phyloP scores from a whole-genome alignment of 2,329 filamentous ascomycete species.

The Cercospora janseana region DNA sequence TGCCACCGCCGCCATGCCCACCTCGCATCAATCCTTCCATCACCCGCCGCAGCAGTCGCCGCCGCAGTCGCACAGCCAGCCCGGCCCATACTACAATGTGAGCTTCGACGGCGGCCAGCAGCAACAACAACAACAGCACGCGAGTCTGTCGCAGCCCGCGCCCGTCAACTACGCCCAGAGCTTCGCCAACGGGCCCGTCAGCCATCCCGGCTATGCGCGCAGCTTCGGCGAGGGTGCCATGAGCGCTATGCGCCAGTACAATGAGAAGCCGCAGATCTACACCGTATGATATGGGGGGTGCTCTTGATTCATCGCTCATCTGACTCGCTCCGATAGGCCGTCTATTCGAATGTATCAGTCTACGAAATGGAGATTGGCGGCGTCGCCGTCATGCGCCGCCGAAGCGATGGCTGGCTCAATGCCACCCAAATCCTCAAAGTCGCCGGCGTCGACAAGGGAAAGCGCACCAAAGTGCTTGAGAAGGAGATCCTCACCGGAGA shows the following conservation, averaged over 20 bases:
- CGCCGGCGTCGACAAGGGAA: slow-evolving; percentile 94
- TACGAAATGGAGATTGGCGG: slow-evolving; percentile 98
- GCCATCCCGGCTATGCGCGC: slow-evolving; percentile 41
- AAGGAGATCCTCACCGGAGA: slow-evolving; percentile 96
- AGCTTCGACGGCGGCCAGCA: slow-evolving; percentile 33
- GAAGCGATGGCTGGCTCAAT: slow-evolving; percentile 94
- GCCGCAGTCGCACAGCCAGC: slow-evolving; percentile 24
- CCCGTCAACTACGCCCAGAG: slow-evolving; percentile 32
- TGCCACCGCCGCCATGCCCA: slow-evolving; percentile 30
- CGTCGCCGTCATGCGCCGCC: slow-evolving; percentile 91
- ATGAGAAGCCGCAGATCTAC: slow-evolving; percentile 50
- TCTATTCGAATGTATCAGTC: slow-evolving; percentile 92
- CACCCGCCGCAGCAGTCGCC: slow-evolving; percentile 26
- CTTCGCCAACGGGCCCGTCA: slow-evolving; percentile 37
- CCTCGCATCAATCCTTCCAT: slow-evolving; percentile 31
- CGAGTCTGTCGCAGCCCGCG: slow-evolving; percentile 23
- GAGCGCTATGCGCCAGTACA: slow-evolving; percentile 26
- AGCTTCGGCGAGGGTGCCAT: slow-evolving; percentile 36
- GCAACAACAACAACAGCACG: too few species aligned
- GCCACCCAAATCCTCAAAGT: slow-evolving; percentile 98
- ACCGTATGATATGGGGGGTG: slow-evolving; percentile 40
- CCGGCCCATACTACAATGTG: slow-evolving; percentile 30
- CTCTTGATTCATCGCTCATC: background rate
- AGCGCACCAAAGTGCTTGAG: slow-evolving; percentile 94
- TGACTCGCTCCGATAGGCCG: slow-evolving; percentile 56